These are phyloP conservation scores for Cercospora sp. DNA, from an alignment of 2,329 filamentous ascomycete genomes.

Conservation along the genomic window DNA sequence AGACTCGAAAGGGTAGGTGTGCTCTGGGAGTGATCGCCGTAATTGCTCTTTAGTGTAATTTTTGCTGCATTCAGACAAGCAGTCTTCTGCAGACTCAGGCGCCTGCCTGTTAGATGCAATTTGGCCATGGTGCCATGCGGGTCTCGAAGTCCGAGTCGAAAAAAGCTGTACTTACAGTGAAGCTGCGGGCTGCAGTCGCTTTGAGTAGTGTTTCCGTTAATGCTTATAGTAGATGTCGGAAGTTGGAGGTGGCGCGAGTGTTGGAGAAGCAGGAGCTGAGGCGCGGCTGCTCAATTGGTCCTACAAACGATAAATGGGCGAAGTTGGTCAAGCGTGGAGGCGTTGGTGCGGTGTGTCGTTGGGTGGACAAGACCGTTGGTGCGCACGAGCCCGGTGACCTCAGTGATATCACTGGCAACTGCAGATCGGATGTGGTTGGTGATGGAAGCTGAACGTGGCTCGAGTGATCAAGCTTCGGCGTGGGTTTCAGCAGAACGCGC, in stretches of 20 bases:
- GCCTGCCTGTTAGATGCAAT: not conserved
- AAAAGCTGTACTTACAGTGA: not conserved
- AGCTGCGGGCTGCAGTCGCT: not conserved
- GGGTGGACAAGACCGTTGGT: not conserved
- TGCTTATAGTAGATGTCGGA: conserved; percentile 3
- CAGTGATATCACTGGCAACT: not conserved
- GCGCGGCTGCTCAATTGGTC: conserved; percentile 7
- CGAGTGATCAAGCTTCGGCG: not conserved
- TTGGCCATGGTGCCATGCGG: not conserved
- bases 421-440: not conserved
- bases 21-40: conserved; percentile 7
- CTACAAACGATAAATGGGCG: conserved; percentile 9
- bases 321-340: not conserved
- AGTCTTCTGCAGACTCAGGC: conserved; percentile 1
- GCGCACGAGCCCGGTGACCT: conserved; percentile 1
- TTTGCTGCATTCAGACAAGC: not conserved
- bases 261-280: conserved; percentile 11
- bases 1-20: not conserved
- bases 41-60: not conserved
- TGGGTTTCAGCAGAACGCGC: not conserved
- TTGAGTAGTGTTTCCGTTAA: not conserved
- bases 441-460: not conserved
- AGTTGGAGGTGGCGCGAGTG: conserved; percentile 11
- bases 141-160: not conserved
- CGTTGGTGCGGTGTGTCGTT: not conserved